Evolutionary conservation across 192 early-diverging fungal genomes (phyloP), one percentile per base, ranked within the genome.

Genomic region (Gamsiella multidivaricata): DNA sequence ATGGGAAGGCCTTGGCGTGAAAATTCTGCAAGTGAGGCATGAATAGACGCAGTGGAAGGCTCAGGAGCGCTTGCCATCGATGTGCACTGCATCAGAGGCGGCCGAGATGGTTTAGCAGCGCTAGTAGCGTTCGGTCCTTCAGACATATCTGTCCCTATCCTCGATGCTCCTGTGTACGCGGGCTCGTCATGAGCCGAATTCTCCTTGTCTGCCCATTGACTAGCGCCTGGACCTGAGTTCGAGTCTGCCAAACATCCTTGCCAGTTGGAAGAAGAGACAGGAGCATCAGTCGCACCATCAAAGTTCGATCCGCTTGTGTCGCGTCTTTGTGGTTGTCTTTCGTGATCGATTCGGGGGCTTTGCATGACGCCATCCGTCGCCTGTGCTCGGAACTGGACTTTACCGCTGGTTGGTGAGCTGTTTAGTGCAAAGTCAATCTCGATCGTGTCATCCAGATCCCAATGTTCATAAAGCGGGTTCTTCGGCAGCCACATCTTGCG

Each of bases 401-500:
- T 70, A 3, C 41, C 55, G 0, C 2, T 18, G 2, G 58, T 56
- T 1, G 58, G 34, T 0, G 69, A 59, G 56, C 67, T 80, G 25
- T 55, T 84, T 23, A 79, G 51, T 29, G 70, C 70, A 61, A 62
- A 72, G 42, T 79, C 65, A 49, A 81, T 59, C 57, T 84, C 80
- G 17, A 71, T 51, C 5, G 74, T 81, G 50, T 81, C 82, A 29
- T 72, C 68, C 37, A 84, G 23, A 49, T 63, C 65, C 61, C 73
- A 81, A 36, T 69, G 64, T 25, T 79, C 73, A 29, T 65, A 72
- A 10, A 79, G 53, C 5, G 82, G 82, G 53, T 84, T 74, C 17
- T 28, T 62, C 10, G 82, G 82, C 26, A 84, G 39, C 74, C 80
- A 84, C 25, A 84, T 29, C 54, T 79, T 78, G 33, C 80, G 69